A percentile compares a stretch with the other conserved stretches of the same genome.
phyloP scores from a whole-genome alignment of 495 filamentous ascomycete species.

The Podospora anserina region DNA sequence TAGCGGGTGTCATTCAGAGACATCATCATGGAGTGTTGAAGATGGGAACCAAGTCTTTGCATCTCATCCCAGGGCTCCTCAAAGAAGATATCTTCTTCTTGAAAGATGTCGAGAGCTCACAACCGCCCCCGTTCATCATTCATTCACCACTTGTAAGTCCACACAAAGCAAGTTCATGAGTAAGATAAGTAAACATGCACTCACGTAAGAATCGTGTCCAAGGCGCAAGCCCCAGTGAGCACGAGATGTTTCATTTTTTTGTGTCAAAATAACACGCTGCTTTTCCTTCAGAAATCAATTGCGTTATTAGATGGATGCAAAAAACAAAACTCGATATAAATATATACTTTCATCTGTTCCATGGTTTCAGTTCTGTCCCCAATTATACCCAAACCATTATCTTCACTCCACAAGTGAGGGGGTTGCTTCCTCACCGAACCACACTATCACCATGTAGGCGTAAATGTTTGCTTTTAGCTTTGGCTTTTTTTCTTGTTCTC shows the following conservation, averaged over 20 bases:
- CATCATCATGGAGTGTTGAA: not conserved
- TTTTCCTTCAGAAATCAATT: too few relatives aligned
- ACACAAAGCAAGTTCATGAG: not conserved
- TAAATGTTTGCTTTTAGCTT: not conserved
- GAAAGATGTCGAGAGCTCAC: not conserved
- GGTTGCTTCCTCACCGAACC: not conserved
- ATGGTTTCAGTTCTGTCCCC: not conserved
- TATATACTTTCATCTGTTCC: not conserved
- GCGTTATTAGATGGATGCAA: too few relatives aligned
- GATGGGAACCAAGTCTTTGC: too few relatives aligned
- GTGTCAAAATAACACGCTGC: not conserved
- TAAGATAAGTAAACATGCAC: conserved; percentile 23
- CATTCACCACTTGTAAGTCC: not conserved
- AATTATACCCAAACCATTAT: not conserved
- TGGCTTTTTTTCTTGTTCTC: too few relatives aligned
- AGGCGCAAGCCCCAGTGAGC: conserved; percentile 62
- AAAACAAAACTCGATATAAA: too few relatives aligned
- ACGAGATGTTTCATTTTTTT: conserved; percentile 49
- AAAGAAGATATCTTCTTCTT: not conserved
- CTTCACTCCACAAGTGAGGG: not conserved
- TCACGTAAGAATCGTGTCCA: conserved; percentile 66
- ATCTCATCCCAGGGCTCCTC: not conserved
- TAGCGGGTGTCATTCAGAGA: not conserved
- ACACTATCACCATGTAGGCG: not conserved
- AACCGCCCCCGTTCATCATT: not conserved